A percentile compares a stretch with the other conserved stretches of the same genome.
These are phyloP conservation scores for Carex arenaria DNA, from an alignment of 202 grass and related monocot species.

Conservation along the genomic window DNA sequence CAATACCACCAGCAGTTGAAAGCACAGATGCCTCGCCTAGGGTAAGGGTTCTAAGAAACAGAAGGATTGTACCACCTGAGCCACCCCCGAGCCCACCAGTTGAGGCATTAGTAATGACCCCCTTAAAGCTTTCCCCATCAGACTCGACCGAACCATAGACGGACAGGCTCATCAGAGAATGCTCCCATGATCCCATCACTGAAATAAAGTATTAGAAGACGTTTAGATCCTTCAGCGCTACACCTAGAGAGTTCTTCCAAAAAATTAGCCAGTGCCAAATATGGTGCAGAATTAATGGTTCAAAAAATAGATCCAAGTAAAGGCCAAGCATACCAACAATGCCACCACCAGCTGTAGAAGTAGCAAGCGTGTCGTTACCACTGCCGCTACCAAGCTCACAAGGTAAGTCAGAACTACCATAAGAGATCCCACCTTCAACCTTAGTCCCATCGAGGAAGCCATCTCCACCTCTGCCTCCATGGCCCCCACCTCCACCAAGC, in stretches of 20 bases:
- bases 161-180: conserved; percentile 60
- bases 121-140: conserved; percentile 59
- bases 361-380: conserved; percentile 62
- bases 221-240: background rate
- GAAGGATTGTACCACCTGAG: conserved; percentile 92
- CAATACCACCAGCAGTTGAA: conserved; percentile 75
- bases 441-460: conserved; percentile 29
- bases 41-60: conserved; percentile 70
- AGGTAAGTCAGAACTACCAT: conserved; percentile 84
- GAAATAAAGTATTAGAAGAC: conserved; percentile 28
- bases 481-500: conserved; percentile 80
- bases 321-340: conserved; percentile 66
- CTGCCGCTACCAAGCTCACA: conserved; percentile 99
- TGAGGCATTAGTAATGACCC: conserved; percentile 34
- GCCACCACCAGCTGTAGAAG: conserved; percentile 87
- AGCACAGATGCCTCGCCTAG: conserved; percentile 61
- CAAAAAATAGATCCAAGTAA: background rate
- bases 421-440: conserved; percentile 62
- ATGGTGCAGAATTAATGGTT: background rate
- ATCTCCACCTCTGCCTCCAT: conserved; percentile 88
- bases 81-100: conserved; percentile 83
- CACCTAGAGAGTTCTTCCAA: background rate
- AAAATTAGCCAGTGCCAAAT: background rate
- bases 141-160: conserved; percentile 81
- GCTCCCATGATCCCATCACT: conserved; percentile 98